phyloP scores from a whole-genome alignment of 495 filamentous ascomycete genomes.

The Hyaloscypha finlandica region DNA sequence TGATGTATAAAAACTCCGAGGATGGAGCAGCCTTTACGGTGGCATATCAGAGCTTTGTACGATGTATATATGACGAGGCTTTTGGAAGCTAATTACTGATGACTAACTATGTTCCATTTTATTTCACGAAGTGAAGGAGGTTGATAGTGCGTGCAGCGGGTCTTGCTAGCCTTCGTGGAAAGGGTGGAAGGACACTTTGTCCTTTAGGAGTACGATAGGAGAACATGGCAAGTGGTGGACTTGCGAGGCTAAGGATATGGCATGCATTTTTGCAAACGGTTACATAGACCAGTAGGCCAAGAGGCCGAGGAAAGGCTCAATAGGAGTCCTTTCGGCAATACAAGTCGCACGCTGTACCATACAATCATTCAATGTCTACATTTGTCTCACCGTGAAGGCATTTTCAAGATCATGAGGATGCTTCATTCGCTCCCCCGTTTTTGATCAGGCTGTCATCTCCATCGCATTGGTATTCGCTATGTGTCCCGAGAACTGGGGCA shows the following conservation, averaged over 20 bases:
- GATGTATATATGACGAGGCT: background rate
- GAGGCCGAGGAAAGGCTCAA: background rate
- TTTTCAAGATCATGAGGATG: too few relatives aligned
- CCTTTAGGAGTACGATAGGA: background rate
- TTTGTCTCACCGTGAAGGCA: background rate
- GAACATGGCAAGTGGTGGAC: background rate
- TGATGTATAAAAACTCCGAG: background rate
- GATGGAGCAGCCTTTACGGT: background rate
- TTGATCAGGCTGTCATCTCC: too few relatives aligned
- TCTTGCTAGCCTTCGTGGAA: constrained; percentile 11
- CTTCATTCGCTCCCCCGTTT: too few relatives aligned
- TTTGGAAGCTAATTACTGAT: background rate
- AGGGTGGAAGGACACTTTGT: background rate
- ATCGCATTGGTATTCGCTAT: too few relatives aligned
- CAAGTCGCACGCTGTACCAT: background rate
- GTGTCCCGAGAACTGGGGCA: too few relatives aligned
- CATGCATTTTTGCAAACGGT: background rate
- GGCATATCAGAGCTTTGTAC: background rate
- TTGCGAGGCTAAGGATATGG: background rate
- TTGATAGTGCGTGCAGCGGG: constrained; percentile 8
- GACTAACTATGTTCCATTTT: background rate
- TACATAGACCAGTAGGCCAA: background rate
- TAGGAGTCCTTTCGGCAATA: background rate
- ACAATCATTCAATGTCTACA: background rate
- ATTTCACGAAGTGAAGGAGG: background rate